phyloP scores from a whole-genome alignment of 2,329 filamentous ascomycete genomes.

The Colletotrichum kahawae region DNA sequence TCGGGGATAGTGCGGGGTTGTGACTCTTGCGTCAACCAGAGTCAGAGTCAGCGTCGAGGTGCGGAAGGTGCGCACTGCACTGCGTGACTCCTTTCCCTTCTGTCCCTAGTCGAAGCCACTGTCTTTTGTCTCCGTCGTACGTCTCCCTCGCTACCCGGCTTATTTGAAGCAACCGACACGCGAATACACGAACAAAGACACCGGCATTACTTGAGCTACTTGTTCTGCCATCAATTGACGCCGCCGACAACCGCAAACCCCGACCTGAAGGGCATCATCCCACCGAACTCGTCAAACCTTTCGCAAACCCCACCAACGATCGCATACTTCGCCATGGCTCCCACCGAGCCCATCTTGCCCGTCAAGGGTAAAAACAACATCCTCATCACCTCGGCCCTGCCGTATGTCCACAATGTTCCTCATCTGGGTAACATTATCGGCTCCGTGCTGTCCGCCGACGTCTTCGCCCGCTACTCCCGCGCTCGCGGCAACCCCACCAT shows the following conservation, averaged over 20 bases:
- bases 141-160: not conserved
- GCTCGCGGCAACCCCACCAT: constrained; percentile 80
- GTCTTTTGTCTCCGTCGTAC: not conserved
- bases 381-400: constrained; percentile 88
- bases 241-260: not conserved
- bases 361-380: constrained; percentile 81
- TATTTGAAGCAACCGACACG: not conserved
- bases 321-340: constrained; percentile 10
- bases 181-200: not conserved
- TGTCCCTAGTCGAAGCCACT: not conserved
- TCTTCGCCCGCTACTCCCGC: constrained; percentile 83
- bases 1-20: constrained; percentile 24
- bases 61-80: not conserved
- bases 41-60: not conserved
- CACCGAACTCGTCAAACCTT: not conserved
- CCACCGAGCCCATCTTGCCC: constrained; percentile 59
- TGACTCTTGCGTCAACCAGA: constrained; percentile 1
- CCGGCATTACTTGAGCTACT: not conserved
- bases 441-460: constrained; percentile 86
- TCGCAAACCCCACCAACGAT: not conserved
- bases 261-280: not conserved
- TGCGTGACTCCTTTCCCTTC: not conserved
- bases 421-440: constrained; percentile 91
- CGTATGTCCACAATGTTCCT: constrained; percentile 76
- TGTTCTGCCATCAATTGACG: not conserved